Evolutionary conservation across 306 rosid genomes (phyloP).

Genomic region (Leucaena leucocephala): DNA sequence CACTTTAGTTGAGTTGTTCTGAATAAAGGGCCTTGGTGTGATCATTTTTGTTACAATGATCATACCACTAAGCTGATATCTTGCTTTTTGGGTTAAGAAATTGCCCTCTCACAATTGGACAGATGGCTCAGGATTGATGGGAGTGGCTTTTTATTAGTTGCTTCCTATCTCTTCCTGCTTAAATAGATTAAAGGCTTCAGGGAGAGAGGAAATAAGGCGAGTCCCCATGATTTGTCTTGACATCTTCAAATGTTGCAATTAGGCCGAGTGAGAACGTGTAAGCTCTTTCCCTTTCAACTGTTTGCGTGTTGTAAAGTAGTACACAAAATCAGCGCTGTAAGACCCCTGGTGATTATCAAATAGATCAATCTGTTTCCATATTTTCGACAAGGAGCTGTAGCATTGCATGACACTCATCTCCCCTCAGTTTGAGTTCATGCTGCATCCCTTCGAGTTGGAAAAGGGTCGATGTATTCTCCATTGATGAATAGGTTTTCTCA

Average conservation of each 20-base stretch:
- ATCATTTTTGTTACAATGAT: no score
- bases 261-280: no score
- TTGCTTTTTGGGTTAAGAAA: neutral
- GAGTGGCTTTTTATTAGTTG: neutral
- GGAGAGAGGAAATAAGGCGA: no score
- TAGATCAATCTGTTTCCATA: neutral
- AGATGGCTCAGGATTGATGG: neutral
- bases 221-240: no score
- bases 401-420: neutral
- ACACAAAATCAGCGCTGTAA: neutral
- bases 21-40: no score
- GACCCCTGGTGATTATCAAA: neutral
- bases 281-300: no score
- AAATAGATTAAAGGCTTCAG: no score
- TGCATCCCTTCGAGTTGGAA: neutral
- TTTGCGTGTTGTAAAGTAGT: neutral
- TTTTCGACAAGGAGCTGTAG: neutral
- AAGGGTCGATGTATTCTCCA: neutral
- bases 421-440: neutral
- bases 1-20: no score
- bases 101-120: neutral
- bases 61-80: neutral
- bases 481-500: neutral
- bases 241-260: no score
- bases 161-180: neutral